Evolutionary conservation across 768 basidiomycete genomes (phyloP), one percentile per base, ranked within the genome.

Genomic region (Gautieria morchelliformis): DNA sequence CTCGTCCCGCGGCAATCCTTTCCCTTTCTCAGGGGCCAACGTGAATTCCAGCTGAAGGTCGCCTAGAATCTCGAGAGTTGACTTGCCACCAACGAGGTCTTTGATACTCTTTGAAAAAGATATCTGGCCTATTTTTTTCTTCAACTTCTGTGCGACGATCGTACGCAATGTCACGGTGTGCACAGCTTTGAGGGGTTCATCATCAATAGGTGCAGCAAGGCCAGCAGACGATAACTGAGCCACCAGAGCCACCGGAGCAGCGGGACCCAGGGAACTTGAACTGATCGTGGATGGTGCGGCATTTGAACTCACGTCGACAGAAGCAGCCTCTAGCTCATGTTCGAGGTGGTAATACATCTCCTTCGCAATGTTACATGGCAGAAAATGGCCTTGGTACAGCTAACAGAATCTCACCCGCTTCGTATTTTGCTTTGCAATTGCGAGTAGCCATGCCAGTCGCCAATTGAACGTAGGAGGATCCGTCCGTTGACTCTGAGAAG

Each of bases 311-410:
- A 75, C 60, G 15, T 77, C 53, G 5, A 76, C 53, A 7, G 67
- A 54, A 15, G 69, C 65, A 9, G 72, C 59, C 77, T 66, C 75
- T 24, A 68, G 73, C 63, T 89, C 93, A 61, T 98, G 95, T 69
- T 98, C 95, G 70, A 91, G 93, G 66, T 91, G 87, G 69, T 98
- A 99, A 72, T 98, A 98, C 39, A 98, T 93, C 69, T 98, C 96
- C 71, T 95, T 95, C 63, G 78, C 79, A 68, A 84, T 81, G 98
- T 99, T 39, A 95, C 85, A 64, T 93, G 89, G 69, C 95, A 98
- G 58, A 89, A 81, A 64, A 99, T 92, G 15, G 76, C 75, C 58
- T 96, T 85, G n/a, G 78, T 81, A 62, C 79, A 85, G 64, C 84
- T 84, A 60, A 86, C 74, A 5, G 94, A 90, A 63, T 93, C 89